Percentiles rank a stretch among this genome's conserved stretches.
phyloP scores from a whole-genome alignment of 2,329 filamentous ascomycete species.

The Elsinoe fawcettii region DNA sequence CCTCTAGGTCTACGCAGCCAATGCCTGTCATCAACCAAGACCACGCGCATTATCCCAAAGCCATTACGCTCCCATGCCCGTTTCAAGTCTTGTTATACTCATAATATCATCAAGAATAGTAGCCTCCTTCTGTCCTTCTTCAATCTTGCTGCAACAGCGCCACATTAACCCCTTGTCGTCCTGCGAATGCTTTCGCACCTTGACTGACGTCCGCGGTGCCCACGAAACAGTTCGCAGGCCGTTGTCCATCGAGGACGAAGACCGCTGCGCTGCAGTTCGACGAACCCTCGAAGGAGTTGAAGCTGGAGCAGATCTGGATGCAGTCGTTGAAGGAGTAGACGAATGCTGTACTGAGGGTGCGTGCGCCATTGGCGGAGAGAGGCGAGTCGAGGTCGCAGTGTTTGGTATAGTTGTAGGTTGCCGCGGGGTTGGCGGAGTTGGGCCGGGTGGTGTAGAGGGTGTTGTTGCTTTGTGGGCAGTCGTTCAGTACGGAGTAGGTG shows the following conservation, averaged over 20 bases:
- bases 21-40: not conserved
- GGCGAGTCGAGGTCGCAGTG: slow-evolving; percentile 28
- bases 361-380: slow-evolving; percentile 19
- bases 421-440: slow-evolving; percentile 18
- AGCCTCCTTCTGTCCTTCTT: not conserved
- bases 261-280: slow-evolving; percentile 28
- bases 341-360: slow-evolving; percentile 23
- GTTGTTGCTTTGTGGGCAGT: slow-evolving; percentile 27
- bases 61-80: not conserved
- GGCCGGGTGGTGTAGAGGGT: slow-evolving; percentile 27
- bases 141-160: slow-evolving; percentile 15
- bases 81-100: not conserved
- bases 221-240: slow-evolving; percentile 30
- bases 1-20: not conserved
- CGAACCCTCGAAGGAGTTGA: slow-evolving; percentile 23
- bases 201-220: slow-evolving; percentile 20
- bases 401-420: slow-evolving; percentile 24
- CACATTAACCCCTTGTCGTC: slow-evolving; percentile 16
- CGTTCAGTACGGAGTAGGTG: slow-evolving; percentile 27
- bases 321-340: slow-evolving; percentile 32
- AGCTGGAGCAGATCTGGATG: slow-evolving; percentile 29
- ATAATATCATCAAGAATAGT: not conserved
- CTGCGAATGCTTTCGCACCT: not conserved
- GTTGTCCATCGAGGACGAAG: slow-evolving; percentile 22
- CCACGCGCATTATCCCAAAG: not conserved